phyloP scores from a whole-genome alignment of 2,329 filamentous ascomycete genomes.

The Aspergillus udagawae region DNA sequence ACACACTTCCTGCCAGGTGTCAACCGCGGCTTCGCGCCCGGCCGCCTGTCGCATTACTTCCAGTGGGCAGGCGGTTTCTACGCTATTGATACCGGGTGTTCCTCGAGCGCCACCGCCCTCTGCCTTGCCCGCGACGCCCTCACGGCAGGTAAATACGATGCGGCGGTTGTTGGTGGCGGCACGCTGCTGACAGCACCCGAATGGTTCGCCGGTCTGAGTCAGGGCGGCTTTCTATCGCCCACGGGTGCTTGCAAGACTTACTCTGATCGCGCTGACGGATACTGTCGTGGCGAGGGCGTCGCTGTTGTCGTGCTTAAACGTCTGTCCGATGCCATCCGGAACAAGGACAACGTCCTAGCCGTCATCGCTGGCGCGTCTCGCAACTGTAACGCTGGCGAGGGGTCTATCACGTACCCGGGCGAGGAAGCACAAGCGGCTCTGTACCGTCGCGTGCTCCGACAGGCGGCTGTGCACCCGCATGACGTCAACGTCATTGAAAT shows the following conservation, averaged over 20 bases:
- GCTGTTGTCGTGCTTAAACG: conserved; percentile 74
- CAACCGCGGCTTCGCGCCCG: conserved; percentile 46
- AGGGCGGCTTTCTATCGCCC: conserved; percentile 74
- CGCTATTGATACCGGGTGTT: conserved; percentile 74
- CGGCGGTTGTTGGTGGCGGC: conserved; percentile 72
- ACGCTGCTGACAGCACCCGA: conserved; percentile 76
- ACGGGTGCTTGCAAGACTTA: conserved; percentile 76
- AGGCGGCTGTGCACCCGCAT: conserved; percentile 69
- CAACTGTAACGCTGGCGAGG: conserved; percentile 76
- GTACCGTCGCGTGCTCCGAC: conserved; percentile 65
- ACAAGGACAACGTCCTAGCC: conserved; percentile 67
- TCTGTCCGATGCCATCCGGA: conserved; percentile 70
- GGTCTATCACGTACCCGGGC: conserved; percentile 81
- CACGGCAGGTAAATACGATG: conserved; percentile 74
- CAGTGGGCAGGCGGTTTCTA: conserved; percentile 43
- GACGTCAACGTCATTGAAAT: conserved; percentile 83
- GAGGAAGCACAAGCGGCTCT: conserved; percentile 69
- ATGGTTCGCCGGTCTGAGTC: conserved; percentile 70
- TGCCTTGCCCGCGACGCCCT: conserved; percentile 69
- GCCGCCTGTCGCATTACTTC: conserved; percentile 16
- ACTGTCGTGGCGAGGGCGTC: conserved; percentile 74
- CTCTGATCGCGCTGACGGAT: conserved; percentile 75
- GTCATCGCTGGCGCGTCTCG: conserved; percentile 71
- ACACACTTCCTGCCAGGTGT: conserved; percentile 64
- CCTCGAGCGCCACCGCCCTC: conserved; percentile 68